Evolutionary conservation across 805 yeast genomes (phyloP), one percentile per base, ranked within the genome.

Genomic region (Maudiozyma serrabonitensis): DNA sequence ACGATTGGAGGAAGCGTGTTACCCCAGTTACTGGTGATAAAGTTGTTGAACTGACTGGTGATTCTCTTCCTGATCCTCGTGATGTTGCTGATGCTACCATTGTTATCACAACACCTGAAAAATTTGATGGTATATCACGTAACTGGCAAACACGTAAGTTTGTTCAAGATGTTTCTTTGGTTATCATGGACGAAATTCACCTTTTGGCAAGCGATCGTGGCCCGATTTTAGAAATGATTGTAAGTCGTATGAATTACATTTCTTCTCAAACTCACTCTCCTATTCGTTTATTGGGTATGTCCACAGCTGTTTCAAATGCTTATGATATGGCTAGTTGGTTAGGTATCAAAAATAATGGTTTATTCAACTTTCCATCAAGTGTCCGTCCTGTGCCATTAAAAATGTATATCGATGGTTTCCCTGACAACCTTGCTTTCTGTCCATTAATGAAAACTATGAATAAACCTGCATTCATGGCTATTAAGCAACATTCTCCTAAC

Each of bases 151-250:
- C 64, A 87, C 95, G 58, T 95, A 95, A 87, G 56, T 71, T 90
- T 54, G 87, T 87, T 6, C 81, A 84, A 41, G 87, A 88, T 56
- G 91, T 93, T 9, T 87, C 85, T 56, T 69, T 93, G 15, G 74
- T 93, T 54, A 87, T 93, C 49, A 91, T 93, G 64, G 99, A 93
- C 73, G 99, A 93, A 70, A 96, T 93, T 1, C 99, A 93, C 73
- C 71, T 93, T 61, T 75, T 93, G 50, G 98, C 95, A 54, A 98
- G 95, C 75, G 99, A 93, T 51, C 81, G 99, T 72, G 99, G 99
- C 58, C 89, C 97, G 3, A 98, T 93, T 23, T 82, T 93, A 54
- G 99, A 93, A 66, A 89, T 96, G 21, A 75, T 90, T 54, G 97
- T 90, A 2, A 95, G 96, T 6, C 80, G 98, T 70, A 84, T 89